phyloP scores from a whole-genome alignment of 192 early-diverging fungal species.

The Coemansia sp. region DNA sequence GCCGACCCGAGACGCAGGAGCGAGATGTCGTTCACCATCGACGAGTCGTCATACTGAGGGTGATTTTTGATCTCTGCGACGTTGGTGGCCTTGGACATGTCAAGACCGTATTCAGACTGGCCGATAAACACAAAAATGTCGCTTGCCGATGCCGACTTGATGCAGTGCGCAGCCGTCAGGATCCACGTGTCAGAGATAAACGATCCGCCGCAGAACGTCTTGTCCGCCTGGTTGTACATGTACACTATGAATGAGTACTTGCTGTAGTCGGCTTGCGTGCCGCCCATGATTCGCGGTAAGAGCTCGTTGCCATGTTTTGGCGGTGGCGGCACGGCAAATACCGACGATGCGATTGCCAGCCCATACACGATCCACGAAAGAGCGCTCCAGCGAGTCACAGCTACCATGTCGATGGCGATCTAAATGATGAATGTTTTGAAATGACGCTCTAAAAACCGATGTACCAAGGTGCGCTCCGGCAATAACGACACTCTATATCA shows the following conservation, averaged over 20 bases:
- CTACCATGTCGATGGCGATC: neutral
- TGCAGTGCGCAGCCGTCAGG: constrained; percentile 55
- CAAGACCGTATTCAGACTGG: constrained; percentile 25
- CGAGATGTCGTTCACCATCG: constrained; percentile 53
- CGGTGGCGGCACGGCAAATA: constrained; percentile 1
- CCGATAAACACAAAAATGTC: constrained; percentile 42
- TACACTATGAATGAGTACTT: constrained; percentile 52
- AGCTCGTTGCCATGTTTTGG: constrained; percentile 11
- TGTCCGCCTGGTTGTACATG: constrained; percentile 28
- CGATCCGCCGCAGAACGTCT: constrained; percentile 49
- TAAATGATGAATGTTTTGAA: too few species aligned
- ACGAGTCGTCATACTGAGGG: constrained; percentile 49
- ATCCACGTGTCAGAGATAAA: constrained; percentile 49
- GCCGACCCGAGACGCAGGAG: constrained; percentile 27
- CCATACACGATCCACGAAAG: constrained; percentile 3
- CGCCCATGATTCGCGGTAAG: constrained; percentile 51
- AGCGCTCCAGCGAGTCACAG: neutral
- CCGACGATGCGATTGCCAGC: neutral
- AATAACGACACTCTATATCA: neutral
- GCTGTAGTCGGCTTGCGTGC: constrained; percentile 19
- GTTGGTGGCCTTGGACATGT: constrained; percentile 21
- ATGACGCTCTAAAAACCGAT: neutral
- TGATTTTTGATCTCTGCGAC: constrained; percentile 36
- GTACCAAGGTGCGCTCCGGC: neutral
- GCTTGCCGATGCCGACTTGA: constrained; percentile 20